phyloP scores from a whole-genome alignment of 345 rosid species.

The Bruguiera gymnorhiza region DNA sequence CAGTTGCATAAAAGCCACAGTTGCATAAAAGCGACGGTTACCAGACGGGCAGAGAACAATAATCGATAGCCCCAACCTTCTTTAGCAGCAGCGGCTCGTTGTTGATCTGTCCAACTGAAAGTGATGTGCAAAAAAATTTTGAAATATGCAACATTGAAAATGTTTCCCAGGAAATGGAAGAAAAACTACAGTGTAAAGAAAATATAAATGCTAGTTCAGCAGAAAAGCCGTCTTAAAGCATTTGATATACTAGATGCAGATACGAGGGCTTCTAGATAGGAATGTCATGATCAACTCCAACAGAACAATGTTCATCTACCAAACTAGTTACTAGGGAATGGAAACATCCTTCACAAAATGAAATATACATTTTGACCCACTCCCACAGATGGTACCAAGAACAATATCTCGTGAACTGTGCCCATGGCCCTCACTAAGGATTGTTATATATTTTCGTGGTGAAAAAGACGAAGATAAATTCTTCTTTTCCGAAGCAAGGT shows the following conservation, averaged over 20 bases:
- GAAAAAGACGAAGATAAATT: neutral
- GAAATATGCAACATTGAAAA: neutral
- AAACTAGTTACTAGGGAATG: too few species aligned
- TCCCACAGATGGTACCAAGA: too few species aligned
- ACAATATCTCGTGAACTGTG: neutral
- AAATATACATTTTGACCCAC: too few species aligned
- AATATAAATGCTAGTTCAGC: neutral
- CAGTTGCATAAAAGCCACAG: neutral
- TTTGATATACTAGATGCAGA: neutral
- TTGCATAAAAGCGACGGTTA: constrained; percentile 20
- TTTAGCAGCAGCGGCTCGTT: constrained; percentile 83
- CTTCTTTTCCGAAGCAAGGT: neutral
- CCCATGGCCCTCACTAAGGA: neutral
- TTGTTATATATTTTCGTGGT: neutral
- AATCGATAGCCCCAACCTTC: constrained; percentile 90
- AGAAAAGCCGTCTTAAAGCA: neutral
- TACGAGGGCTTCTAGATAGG: neutral
- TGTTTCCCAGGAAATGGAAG: neutral
- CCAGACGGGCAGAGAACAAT: constrained; percentile 75
- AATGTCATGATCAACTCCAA: too few species aligned
- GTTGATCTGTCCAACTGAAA: constrained; percentile 93
- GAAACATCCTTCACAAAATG: too few species aligned
- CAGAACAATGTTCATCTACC: too few species aligned
- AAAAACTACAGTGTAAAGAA: neutral
- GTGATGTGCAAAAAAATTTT: neutral